Conservation (phyloP, 208 protist genomes). For the Trypanosoma conorhini region DNA sequence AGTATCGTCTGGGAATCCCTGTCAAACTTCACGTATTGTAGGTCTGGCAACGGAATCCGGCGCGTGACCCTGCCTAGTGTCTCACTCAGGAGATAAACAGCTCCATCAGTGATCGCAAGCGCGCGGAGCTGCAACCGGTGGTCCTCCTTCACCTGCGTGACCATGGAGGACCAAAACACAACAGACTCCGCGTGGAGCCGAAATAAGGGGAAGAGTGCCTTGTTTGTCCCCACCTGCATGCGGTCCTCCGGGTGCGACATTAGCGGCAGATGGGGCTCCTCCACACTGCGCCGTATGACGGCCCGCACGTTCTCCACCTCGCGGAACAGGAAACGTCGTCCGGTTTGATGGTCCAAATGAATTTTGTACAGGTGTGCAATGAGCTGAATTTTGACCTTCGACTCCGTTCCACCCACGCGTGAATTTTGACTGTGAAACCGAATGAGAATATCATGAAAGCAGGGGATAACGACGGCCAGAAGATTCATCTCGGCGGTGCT, state of each 20-base stretch:
- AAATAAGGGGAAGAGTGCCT: slow-evolving; percentile 40
- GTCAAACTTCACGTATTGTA: slow-evolving; percentile 47
- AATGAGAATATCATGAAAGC: slow-evolving; percentile 67
- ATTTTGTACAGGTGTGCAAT: slow-evolving; percentile 62
- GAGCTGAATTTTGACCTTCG: slow-evolving; percentile 53
- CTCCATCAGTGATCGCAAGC: slow-evolving; percentile 54
- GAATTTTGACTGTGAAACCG: slow-evolving; percentile 33
- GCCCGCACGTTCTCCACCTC: slow-evolving; percentile 37
- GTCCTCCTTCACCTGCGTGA: slow-evolving; percentile 35
- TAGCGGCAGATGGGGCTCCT: slow-evolving; percentile 45
- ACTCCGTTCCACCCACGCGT: slow-evolving; percentile 27
- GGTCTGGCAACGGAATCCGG: slow-evolving; percentile 38
- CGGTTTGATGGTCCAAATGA: slow-evolving; percentile 29
- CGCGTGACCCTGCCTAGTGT: slow-evolving; percentile 39
- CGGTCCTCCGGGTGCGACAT: slow-evolving; percentile 29
- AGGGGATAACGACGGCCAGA: slow-evolving; percentile 52
- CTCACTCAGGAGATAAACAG: slow-evolving; percentile 44
- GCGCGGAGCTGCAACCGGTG: slow-evolving; percentile 33
- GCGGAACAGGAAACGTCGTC: slow-evolving; percentile 46
- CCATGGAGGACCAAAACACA: slow-evolving; percentile 59
- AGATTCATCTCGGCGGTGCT: slow-evolving; percentile 38
- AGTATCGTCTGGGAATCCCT: slow-evolving; percentile 49
- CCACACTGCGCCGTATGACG: slow-evolving; percentile 40
- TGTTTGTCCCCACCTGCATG: slow-evolving; percentile 31
- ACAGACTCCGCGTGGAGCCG: slow-evolving; percentile 42